Conservation (phyloP, 805 yeast species). For the Lachancea thermotolerans region DNA sequence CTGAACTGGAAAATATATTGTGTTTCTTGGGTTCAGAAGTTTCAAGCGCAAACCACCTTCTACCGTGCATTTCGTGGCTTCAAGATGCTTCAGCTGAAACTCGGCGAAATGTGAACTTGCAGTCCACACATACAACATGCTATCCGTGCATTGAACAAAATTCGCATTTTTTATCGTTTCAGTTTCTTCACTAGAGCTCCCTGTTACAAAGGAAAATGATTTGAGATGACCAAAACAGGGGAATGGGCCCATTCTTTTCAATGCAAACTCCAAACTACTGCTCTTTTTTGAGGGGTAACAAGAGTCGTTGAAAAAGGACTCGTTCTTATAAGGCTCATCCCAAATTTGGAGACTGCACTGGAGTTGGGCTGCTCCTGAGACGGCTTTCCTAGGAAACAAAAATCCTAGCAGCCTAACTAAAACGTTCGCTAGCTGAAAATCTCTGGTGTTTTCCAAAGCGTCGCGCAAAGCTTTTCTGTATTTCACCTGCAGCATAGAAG, state of each 20-base stretch:
- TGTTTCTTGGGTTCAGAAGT: not conserved
- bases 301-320: conserved; percentile 12
- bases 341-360: conserved; percentile 15
- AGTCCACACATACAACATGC: not conserved
- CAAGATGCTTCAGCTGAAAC: conserved; percentile 1
- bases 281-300: conserved; percentile 15
- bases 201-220: not conserved
- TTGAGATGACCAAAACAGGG: conserved; percentile 2
- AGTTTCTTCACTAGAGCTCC: not conserved
- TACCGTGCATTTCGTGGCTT: not conserved
- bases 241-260: conserved; percentile 8
- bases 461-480: conserved; percentile 12
- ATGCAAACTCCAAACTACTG: conserved; percentile 14
- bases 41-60: not conserved
- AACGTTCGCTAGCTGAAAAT: conserved; percentile 19
- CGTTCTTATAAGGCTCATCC: conserved; percentile 12
- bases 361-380: conserved; percentile 6
- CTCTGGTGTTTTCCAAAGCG: conserved; percentile 12
- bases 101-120: not conserved
- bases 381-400: conserved; percentile 14
- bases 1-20: not conserved
- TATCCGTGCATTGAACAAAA: not conserved
- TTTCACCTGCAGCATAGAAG: conserved; percentile 10
- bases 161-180: not conserved
- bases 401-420: conserved; percentile 15